Evolutionary conservation across 495 filamentous ascomycete species (phyloP).

Genomic region (Penicillium lividum): DNA sequence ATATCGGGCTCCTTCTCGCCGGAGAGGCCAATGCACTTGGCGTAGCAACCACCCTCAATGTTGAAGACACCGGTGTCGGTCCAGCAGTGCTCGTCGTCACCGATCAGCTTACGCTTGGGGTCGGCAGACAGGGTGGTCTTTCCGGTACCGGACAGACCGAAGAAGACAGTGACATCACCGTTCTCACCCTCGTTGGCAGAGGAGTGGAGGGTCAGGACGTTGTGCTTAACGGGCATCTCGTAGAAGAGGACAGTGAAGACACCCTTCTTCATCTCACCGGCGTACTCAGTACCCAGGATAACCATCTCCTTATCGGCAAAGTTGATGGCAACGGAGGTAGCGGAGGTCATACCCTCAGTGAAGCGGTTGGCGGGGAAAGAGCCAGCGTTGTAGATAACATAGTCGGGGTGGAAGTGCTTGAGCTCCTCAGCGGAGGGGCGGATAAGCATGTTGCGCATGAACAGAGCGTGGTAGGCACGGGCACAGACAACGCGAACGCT

Average conservation of each 20-base stretch:
- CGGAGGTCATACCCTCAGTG: conserved; percentile 97
- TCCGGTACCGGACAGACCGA: conserved; percentile 96
- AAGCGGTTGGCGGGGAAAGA: conserved; percentile 98
- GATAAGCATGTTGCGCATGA: conserved; percentile 99
- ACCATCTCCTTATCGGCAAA: conserved; percentile 95
- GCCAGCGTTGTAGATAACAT: conserved; percentile 99
- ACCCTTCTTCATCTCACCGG: conserved; percentile 99
- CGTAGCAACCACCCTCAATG: conserved; percentile 99
- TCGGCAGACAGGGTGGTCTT: conserved; percentile 98
- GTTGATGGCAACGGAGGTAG: conserved; percentile 84
- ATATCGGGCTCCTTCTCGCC: conserved; percentile 99
- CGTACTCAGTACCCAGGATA: conserved; percentile 98
- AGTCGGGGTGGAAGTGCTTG: conserved; percentile 96
- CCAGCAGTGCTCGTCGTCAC: conserved; percentile 99
- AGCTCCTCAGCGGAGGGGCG: conserved; percentile 86
- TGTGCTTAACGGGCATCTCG: conserved; percentile 99
- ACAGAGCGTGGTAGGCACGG: conserved; percentile 97
- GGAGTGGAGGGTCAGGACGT: conserved; percentile 95
- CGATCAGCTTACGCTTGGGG: conserved; percentile 92
- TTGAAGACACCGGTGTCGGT: conserved; percentile 96
- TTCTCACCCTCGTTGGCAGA: conserved; percentile 87
- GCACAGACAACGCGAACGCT: conserved; percentile 97
- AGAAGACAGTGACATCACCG: conserved; percentile 96
- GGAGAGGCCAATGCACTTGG: conserved; percentile 96
- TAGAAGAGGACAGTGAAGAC: conserved; percentile 99